Percentiles rank a stretch among this genome's conserved stretches.
These are phyloP conservation scores for Eucalyptus polybractea DNA, from an alignment of 345 rosid genomes.

Conservation along the genomic window DNA sequence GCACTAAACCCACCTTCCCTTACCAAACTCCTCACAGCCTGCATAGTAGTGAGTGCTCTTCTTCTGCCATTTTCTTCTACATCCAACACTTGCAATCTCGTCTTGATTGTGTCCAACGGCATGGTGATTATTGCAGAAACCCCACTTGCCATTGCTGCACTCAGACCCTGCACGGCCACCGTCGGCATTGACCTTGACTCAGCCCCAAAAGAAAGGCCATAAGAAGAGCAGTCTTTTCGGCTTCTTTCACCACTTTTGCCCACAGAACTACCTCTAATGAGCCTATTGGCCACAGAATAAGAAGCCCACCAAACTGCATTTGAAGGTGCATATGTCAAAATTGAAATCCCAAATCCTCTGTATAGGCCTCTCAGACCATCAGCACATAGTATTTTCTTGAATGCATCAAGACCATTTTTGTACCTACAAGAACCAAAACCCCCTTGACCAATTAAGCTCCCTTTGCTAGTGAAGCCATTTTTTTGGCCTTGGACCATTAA, in stretches of 20 bases:
- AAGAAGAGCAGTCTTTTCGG: slow-evolving; percentile 4
- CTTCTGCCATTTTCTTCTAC: slow-evolving; percentile 53
- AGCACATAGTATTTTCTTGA: slow-evolving; percentile 47
- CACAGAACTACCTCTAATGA: slow-evolving; percentile 47
- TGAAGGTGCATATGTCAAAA: slow-evolving; percentile 90
- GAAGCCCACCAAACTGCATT: slow-evolving; percentile 98
- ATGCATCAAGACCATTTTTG: slow-evolving; percentile 70
- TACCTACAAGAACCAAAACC: slow-evolving; percentile 9
- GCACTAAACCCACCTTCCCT: slow-evolving; percentile 71
- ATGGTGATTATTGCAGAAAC: slow-evolving; percentile 63
- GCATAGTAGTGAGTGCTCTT: slow-evolving; percentile 42
- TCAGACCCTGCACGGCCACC: slow-evolving; percentile 51
- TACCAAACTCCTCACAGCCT: slow-evolving; percentile 42
- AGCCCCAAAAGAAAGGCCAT: not conserved
- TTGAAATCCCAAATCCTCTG: slow-evolving; percentile 91
- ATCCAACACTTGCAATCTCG: slow-evolving; percentile 76
- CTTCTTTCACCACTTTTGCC: not conserved
- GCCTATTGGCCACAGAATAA: slow-evolving; percentile 65
- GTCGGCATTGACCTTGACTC: slow-evolving; percentile 26
- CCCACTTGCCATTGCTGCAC: slow-evolving; percentile 84
- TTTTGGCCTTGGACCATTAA: slow-evolving; percentile 76
- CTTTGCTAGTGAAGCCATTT: slow-evolving; percentile 10
- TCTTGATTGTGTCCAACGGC: slow-evolving; percentile 88
- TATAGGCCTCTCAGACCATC: slow-evolving; percentile 84
- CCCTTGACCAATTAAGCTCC: not conserved